phyloP scores from a whole-genome alignment of 2,329 filamentous ascomycete genomes.

The Colletotrichum sp. region DNA sequence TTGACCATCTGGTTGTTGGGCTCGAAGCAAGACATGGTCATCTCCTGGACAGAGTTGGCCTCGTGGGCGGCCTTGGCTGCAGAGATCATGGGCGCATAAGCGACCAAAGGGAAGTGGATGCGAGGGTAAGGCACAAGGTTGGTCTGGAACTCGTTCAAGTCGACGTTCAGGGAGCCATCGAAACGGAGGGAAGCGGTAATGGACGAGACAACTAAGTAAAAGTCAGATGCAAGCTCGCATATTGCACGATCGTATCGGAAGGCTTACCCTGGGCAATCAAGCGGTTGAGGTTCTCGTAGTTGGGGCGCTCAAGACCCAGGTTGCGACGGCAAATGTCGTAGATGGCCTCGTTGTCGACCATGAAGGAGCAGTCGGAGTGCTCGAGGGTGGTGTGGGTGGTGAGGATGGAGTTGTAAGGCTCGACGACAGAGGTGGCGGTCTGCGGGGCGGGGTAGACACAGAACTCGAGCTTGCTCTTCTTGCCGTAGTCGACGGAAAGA shows the following conservation, averaged over 20 bases:
- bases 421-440: constrained; percentile 95
- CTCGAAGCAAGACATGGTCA: constrained; percentile 99
- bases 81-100: constrained; percentile 93
- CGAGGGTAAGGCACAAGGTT: constrained; percentile 98
- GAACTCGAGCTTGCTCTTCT: constrained; percentile 99
- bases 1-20: constrained; percentile 99
- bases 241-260: neutral
- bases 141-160: constrained; percentile 99
- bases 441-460: constrained; percentile 98
- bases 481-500: constrained; percentile 98
- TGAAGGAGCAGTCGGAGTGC: constrained; percentile 99
- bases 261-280: constrained; percentile 88
- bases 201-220: constrained; percentile 82
- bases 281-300: constrained; percentile 99
- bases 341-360: constrained; percentile 99
- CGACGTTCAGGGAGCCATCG: constrained; percentile 98
- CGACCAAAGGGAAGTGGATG: constrained; percentile 99
- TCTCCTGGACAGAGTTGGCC: constrained; percentile 97
- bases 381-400: constrained; percentile 99
- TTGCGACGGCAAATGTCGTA: constrained; percentile 99
- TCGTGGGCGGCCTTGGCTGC: constrained; percentile 96
- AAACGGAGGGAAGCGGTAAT: constrained; percentile 99
- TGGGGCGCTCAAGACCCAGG: constrained; percentile 94
- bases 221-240: constrained; percentile 21
- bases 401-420: constrained; percentile 99